Evolutionary conservation across 306 rosid species (phyloP), one percentile per base, ranked within the genome.

Genomic region (Cicer chorassanicum): DNA sequence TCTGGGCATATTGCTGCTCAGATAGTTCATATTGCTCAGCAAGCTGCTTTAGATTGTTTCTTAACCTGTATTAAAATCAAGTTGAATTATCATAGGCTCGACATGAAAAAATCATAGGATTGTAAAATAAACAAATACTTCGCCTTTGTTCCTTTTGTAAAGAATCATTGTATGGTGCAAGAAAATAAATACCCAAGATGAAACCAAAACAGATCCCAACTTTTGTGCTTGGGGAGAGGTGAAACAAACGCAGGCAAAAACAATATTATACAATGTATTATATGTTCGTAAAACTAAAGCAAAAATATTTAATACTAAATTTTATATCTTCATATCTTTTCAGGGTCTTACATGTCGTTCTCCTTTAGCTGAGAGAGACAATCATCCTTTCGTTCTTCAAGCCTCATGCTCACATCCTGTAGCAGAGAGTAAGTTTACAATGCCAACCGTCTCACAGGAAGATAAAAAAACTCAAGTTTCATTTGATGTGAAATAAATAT

Each of bases 301-400:
- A 8, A 11, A 67, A 42, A 43, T 6, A 24, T 19, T 51, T 19
- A 38, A 74, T 19, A 19, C 50, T 19, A 38, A 68, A 49, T 51
- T 1, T 36, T 53, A 73, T 55, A 72, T 38, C 54, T 49, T 29
- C 29, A 74, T 5, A 63, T 72, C 42, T 76, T 82, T 55, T 59
- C 65, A 53, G 65, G 77, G 78, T 77, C 96, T 89, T 91, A 94
- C 98, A 82, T 88, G 84, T 94, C 98, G 72, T 94, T 94, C 84
- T 94, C 98, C 88, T 87, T 87, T 59, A 94, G 88, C 90, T 91
- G 98, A 75, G 92, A 65, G 79, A 94, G 87, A 68, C 89, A 88
- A 43, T 94, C 97, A 65, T 91, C 93, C 83, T 94, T 94, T 74
- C 92, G 98, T 85, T 94, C 98, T 62, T 94, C 98, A 78, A 94